A percentile compares a stretch with the other conserved stretches of the same genome.
Conservation (phyloP, 1,284 basidiomycete species). For the Pyrrhoderma noxium region DNA sequence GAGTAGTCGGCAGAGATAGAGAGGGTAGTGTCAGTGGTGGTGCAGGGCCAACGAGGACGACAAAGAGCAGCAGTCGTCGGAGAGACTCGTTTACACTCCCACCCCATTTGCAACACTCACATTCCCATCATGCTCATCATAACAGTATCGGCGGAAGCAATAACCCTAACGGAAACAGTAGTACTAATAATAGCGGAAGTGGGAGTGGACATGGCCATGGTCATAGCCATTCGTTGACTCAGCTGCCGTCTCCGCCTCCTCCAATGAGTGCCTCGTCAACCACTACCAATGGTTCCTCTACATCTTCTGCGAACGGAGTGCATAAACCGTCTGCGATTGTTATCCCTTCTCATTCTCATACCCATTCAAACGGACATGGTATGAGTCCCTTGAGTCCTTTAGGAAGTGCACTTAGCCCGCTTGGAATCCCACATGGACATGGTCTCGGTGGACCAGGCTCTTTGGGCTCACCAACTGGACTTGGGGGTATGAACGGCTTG, state of each 20-base stretch:
- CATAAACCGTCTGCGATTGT: slow-evolving; percentile 20
- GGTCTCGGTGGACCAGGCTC: slow-evolving; percentile 9
- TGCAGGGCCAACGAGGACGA: slow-evolving; percentile 45
- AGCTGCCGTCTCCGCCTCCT: not conserved
- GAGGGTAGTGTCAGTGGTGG: slow-evolving; percentile 29
- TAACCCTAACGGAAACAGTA: slow-evolving; percentile 1
- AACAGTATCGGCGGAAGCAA: not conserved
- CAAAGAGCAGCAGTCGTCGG: slow-evolving; percentile 31
- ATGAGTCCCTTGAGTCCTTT: slow-evolving; percentile 6
- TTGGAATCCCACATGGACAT: slow-evolving; percentile 1
- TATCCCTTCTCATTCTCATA: slow-evolving; percentile 17
- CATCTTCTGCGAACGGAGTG: slow-evolving; percentile 8
- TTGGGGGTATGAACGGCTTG: slow-evolving; percentile 4
- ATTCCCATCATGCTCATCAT: not conserved
- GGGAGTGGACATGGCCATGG: not conserved
- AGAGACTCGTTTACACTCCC: slow-evolving; percentile 16
- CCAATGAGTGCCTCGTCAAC: slow-evolving; percentile 10
- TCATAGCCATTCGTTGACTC: not conserved
- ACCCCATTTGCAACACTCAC: slow-evolving; percentile 12
- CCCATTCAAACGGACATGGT: not conserved
- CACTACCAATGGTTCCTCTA: too few species aligned
- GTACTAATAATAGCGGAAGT: slow-evolving; percentile 14
- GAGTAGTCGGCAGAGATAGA: not conserved
- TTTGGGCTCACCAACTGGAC: slow-evolving; percentile 1
- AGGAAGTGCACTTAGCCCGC: slow-evolving; percentile 10